Evolutionary conservation across 2,329 filamentous ascomycete species (phyloP), one percentile per base, ranked within the genome.

Genomic region (Pseudogymnoascus verrucosus): DNA sequence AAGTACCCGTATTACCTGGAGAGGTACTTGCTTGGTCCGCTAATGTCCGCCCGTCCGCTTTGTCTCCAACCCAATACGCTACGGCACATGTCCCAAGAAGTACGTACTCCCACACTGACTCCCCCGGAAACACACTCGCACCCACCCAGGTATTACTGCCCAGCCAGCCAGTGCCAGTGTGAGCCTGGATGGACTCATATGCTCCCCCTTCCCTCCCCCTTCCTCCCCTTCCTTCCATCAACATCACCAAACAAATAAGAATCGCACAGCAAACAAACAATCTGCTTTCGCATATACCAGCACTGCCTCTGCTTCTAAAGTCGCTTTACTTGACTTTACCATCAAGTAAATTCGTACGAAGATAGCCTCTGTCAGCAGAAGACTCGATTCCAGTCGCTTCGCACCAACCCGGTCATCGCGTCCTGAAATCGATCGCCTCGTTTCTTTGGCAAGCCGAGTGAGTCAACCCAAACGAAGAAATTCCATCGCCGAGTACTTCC

Each of bases 351-450:
- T 36, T 34, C 28, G 28, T 19, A 57, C 51, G 51, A 57, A 57
- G 51, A 57, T 57, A 19, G 51, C 28, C 51, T 7, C 51, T 57
- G 28, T 57, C 51, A 34, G 5, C 60, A 61, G 39, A 44, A 39
- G 39, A 61, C 60, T 44, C 21, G 60, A 61, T 78, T 79, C 76
- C 73, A 73, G 79, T 76, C 75, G 77, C 79, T 79, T 76, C 82
- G 85, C 82, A 82, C 83, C 82, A 83, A 81, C 78, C 77, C 75
- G 82, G 81, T 80, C 76, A 77, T 84, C 81, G 78, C 81, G 77
- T 75, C 82, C 83, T 81, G 79, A 74, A 72, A 77, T 57, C 51
- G 51, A 57, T 57, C 51, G 39, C 39, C 59, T 42, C 59, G 59
- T 61, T 61, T 61, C 59, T 61, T 61, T 61, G 36, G 59, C 59